Conservation (phyloP, 345 rosid species). For the Salix koriyanagi region DNA sequence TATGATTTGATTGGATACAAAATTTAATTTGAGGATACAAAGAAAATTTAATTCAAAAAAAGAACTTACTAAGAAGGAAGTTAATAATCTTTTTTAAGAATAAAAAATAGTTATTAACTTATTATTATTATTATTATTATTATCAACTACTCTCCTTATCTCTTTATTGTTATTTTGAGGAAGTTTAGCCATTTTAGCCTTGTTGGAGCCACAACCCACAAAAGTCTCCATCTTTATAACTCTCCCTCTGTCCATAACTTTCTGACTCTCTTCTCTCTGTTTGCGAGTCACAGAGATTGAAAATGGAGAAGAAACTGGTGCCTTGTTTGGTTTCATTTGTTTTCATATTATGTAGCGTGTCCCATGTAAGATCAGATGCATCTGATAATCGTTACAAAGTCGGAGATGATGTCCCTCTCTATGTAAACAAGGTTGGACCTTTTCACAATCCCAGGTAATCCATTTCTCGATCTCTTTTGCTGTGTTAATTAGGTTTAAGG, state of each 20-base stretch:
- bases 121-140: too few species aligned
- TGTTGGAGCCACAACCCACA: neutral
- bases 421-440: conserved; percentile 83
- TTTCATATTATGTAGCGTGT: conserved; percentile 28
- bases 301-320: neutral
- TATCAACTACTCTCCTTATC: neutral
- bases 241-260: neutral
- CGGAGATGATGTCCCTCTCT: conserved; percentile 63
- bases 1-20: too few species aligned
- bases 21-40: too few species aligned
- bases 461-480: neutral
- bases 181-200: neutral
- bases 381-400: conserved; percentile 68
- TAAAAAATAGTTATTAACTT: too few species aligned
- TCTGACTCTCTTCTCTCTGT: neutral
- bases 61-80: too few species aligned
- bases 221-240: neutral
- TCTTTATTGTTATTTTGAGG: neutral
- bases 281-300: neutral
- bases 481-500: neutral
- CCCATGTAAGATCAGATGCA: conserved; percentile 51
- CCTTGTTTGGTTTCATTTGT: conserved; percentile 3
- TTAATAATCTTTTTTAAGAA: too few species aligned
- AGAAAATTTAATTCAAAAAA: too few species aligned
- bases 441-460: conserved; percentile 74